Base-by-base conservation (phyloP, 2,329 filamentous ascomycete species). In the Didymella pomorum region DNA sequence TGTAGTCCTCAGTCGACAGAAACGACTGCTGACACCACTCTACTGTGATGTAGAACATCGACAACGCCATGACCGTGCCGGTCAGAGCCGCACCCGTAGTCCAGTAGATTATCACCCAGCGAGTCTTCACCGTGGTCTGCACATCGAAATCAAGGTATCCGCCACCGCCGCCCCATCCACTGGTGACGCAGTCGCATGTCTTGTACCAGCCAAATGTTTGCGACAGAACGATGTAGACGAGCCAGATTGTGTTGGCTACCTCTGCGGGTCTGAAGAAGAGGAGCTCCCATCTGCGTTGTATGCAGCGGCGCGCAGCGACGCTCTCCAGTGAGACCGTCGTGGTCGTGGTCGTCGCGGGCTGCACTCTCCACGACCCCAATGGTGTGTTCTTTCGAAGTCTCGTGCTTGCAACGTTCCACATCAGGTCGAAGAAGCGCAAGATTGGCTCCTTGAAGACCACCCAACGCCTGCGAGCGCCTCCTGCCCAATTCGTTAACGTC, bases 201-300 rank as follows among this genome's bases (percentile, higher is more conserved):
- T 77, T 76, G 60, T 78, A 79, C 21, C 66, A 66, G 9, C 80
- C 80, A 14, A 78, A 75, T 0, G 79, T 79, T 53, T 81, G 79
- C 3, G 77, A 76, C 21, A 77, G 33, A 0, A 69, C 66, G 16
- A 69, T 67, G 12, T 65, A 67, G 8, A 66, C 60, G 2, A 81
- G 68, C 74, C 78, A 80, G 8, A 64, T 56, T 1, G 74, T 69
- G 39, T 80, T 81, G 52, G 73, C 51, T 0, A 68, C 44, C 53
- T 81, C 78, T 0, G 76, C 10, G 0, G 76, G 71, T 2, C 67
- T 63, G 31, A 72, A 55, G 64, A 68, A 68, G 70, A 76, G 52
- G 68, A 69, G 16, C 56, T 68, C 53, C 68, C 67, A 58, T 52
- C 60, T 70, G n/a, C 57, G 54, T 35, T 67, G 62, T 1, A 60